Evolutionary conservation across 345 rosid genomes (phyloP).

Genomic region (Eucalyptus regnans): DNA sequence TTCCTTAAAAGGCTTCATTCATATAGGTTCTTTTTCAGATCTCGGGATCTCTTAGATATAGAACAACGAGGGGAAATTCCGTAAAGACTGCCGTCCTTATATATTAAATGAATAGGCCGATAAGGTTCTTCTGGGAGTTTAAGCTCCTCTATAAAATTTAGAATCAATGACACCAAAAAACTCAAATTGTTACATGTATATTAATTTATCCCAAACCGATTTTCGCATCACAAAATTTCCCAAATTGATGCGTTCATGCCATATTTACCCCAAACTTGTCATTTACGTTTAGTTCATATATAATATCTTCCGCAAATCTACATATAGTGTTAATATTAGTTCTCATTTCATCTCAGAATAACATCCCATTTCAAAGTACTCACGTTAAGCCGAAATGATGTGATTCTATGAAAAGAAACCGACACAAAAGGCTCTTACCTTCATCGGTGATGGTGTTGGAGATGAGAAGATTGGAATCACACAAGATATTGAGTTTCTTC

Average conservation of each 20-base stretch:
- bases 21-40: no score
- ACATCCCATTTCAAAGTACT: not conserved
- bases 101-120: no score
- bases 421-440: not conserved
- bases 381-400: rapidly evolving
- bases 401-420: not conserved
- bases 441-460: rapidly evolving
- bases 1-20: rapidly evolving
- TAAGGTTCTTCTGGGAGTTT: no score
- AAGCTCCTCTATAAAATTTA: rapidly evolving
- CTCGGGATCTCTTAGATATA: no score
- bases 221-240: rapidly evolving
- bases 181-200: not conserved
- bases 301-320: not conserved
- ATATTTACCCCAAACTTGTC: rapidly evolving
- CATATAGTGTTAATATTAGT: rapidly evolving
- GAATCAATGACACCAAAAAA: rapidly evolving
- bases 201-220: rapidly evolving
- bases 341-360: not conserved
- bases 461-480: not conserved
- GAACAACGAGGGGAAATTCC: rapidly evolving
- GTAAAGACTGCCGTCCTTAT: rapidly evolving
- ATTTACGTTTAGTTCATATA: rapidly evolving
- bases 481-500: not conserved
- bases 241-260: rapidly evolving